Base-by-base conservation (phyloP, 176 grass and related monocot genomes). In the Oryza meyeriana region DNA sequence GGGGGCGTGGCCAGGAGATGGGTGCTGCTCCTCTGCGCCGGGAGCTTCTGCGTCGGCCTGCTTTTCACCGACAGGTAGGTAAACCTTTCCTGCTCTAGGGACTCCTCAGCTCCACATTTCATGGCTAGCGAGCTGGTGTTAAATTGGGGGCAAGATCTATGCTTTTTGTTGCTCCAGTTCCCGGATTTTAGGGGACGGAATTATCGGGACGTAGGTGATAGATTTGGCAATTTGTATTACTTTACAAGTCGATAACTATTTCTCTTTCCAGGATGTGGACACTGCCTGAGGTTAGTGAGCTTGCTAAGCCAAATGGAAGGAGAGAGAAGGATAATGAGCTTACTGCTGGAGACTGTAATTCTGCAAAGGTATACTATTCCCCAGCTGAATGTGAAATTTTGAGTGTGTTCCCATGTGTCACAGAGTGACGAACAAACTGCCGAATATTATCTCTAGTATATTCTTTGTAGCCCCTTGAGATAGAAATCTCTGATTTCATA, bases 1-100 rank as follows among this genome's bases (percentile, higher is more conserved):
- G 86, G 64, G 4, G 73, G 80, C 75, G 84, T 91, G 38, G 79
- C 86, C 17, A 83, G 75, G 58, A 90, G 77, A 70, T 93, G 92
- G 88, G 86, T 89, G 26, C 50, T 97, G 31, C 79, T 97, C 85
- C 86, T 97, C 84, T 97, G 95, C 86, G 84, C 92, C 72, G 90
- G 95, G 39, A 89, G 95, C 90, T 97, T 97, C 86, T 89, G 42
- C 89, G 78, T 94, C 72, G 95, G 92, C 42, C 84, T 97, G 20
- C 83, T 97, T 90, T 97, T 97, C 88, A 94, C 95, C 64, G 83
- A 87, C 78, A 92, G 90, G 95, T 97, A 29, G 31, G 32, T 39
- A 1, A 33, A 2, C 32, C 4, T 10, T 42, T 10, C 9, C 12
- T 42, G 40, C 40, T 29, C 44, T 20, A 20, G 47, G 11, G 47